phyloP scores from a whole-genome alignment of 352 stramenopile genomes.

The Phytophthora kernoviae region DNA sequence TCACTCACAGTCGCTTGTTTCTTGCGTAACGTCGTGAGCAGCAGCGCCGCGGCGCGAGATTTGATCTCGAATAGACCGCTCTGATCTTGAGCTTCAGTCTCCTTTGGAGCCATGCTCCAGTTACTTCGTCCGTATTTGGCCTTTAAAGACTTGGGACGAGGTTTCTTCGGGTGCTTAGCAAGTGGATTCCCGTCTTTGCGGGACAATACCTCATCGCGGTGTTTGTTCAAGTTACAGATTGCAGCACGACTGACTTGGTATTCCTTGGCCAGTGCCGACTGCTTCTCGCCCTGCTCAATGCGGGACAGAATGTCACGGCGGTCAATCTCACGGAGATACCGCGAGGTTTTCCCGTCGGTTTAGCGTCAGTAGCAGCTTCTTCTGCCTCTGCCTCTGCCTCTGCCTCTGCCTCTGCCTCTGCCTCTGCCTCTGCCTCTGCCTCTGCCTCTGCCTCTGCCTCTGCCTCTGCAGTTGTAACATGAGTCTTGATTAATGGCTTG shows the following conservation, averaged over 20 bases:
- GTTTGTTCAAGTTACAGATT: constrained; percentile 73
- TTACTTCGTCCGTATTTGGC: constrained; percentile 16
- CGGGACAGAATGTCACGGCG: constrained; percentile 56
- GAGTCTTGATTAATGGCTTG: neutral
- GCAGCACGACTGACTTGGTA: constrained; percentile 65
- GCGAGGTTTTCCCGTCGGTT: constrained; percentile 32
- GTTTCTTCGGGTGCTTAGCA: constrained; percentile 63
- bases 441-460: neutral
- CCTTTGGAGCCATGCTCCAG: constrained; percentile 15
- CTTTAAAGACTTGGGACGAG: constrained; percentile 27
- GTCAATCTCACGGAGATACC: constrained; percentile 70
- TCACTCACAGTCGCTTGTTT: constrained; percentile 35
- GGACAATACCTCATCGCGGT: constrained; percentile 51
- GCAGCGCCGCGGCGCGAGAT: constrained; percentile 36
- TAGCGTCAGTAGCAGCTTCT: too few relatives aligned
- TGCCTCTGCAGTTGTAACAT: neutral
- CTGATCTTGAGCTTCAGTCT: neutral
- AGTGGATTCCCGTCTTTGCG: constrained; percentile 53
- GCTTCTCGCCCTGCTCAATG: constrained; percentile 61
- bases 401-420: neutral
- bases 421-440: neutral
- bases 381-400: neutral
- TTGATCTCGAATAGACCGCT: constrained; percentile 42
- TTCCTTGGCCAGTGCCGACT: constrained; percentile 66
- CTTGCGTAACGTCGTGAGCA: constrained; percentile 48